Evolutionary conservation across 805 yeast species (phyloP).

Genomic region (Myxozyma sirexii): DNA sequence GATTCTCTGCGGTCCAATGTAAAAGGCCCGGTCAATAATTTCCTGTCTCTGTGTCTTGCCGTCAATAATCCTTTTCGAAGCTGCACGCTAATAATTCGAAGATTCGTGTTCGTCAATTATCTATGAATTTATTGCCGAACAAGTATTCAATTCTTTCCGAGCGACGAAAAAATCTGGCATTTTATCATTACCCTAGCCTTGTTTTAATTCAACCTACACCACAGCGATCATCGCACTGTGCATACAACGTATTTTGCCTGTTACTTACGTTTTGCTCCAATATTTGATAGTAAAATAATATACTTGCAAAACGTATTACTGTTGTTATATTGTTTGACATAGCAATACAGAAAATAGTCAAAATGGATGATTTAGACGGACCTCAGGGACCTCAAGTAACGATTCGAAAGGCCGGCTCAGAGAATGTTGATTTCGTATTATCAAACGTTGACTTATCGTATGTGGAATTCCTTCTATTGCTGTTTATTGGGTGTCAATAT

Average conservation of each 20-base stretch:
- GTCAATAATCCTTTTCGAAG: too few species aligned
- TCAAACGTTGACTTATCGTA: slow-evolving; percentile 80
- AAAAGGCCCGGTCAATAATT: too few species aligned
- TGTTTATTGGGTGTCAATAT: background rate
- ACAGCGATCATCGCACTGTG: background rate
- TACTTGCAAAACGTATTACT: too few species aligned
- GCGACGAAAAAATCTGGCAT: background rate
- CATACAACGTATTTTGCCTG: too few species aligned
- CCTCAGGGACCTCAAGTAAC: slow-evolving; percentile 72
- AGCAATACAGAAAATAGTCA: too few species aligned
- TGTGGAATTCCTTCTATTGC: slow-evolving; percentile 22
- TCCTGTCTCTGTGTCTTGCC: too few species aligned
- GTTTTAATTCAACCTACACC: background rate
- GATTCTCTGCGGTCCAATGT: too few species aligned
- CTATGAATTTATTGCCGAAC: background rate
- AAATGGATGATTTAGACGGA: slow-evolving; percentile 11
- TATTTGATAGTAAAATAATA: too few species aligned
- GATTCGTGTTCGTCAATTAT: too few species aligned
- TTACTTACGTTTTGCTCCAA: too few species aligned
- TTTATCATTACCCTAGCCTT: background rate
- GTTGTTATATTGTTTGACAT: background rate
- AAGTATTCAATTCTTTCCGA: background rate
- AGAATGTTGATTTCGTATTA: slow-evolving; percentile 86
- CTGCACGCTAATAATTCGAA: too few species aligned
- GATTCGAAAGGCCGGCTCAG: slow-evolving; percentile 81